phyloP scores from a whole-genome alignment of 371 early-diverging fungal genomes.

The Haplosporangium sp. region DNA sequence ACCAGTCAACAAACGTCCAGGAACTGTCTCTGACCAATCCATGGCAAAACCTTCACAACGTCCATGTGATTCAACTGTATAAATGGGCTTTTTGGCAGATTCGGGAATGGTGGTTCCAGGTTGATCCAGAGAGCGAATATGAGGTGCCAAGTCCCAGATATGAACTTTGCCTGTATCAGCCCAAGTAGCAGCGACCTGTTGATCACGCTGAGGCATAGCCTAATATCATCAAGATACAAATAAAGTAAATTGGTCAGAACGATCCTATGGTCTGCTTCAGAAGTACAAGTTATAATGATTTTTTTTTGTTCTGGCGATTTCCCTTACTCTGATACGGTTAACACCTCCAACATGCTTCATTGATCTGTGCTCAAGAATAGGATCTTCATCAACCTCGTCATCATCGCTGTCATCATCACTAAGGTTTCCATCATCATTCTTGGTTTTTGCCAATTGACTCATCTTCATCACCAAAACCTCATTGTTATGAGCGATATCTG shows the following conservation, averaged over 20 bases:
- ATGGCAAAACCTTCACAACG: conserved; percentile 93
- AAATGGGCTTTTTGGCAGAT: conserved; percentile 76
- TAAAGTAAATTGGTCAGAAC: too few relatives aligned
- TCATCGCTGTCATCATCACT: conserved; percentile 85
- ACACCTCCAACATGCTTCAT: conserved; percentile 92
- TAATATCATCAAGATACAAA: conserved; percentile 6
- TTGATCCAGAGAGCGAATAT: conserved; percentile 81
- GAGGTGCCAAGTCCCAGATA: conserved; percentile 85
- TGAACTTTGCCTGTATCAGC: conserved; percentile 94
- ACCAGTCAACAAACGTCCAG: conserved; percentile 89
- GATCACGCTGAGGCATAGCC: conserved; percentile 72
- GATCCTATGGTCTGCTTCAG: too few relatives aligned
- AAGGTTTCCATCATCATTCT: conserved; percentile 80
- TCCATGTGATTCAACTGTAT: conserved; percentile 84
- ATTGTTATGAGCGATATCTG: conserved; percentile 85
- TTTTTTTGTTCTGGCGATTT: neutral
- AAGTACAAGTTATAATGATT: neutral
- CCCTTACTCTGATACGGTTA: conserved; percentile 84
- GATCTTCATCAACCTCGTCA: conserved; percentile 90
- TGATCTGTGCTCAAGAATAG: conserved; percentile 86
- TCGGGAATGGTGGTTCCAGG: conserved; percentile 78
- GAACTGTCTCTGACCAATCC: conserved; percentile 87
- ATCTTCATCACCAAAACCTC: conserved; percentile 94
- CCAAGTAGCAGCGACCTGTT: conserved; percentile 91
- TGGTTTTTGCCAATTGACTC: conserved; percentile 91